A percentile compares a stretch with the other conserved stretches of the same genome.
Conservation (phyloP, 208 protist species). For the Herpetomonas muscarum region DNA sequence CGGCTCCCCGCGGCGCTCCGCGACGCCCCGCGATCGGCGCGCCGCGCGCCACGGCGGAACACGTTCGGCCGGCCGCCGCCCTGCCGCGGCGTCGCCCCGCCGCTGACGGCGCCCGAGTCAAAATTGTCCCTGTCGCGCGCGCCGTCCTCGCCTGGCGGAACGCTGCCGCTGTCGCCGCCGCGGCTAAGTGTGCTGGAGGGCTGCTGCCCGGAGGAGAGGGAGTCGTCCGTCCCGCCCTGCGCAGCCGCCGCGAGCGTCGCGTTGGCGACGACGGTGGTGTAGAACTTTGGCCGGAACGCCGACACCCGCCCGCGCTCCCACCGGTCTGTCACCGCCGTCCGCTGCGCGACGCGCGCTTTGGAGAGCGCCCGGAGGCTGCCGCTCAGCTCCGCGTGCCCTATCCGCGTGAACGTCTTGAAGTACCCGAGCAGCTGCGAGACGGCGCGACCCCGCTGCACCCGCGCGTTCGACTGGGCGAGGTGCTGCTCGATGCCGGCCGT, state of each 20-base stretch:
- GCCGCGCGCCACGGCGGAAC: conserved; percentile 11
- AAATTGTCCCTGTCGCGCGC: not conserved
- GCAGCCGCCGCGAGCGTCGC: not conserved
- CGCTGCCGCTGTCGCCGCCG: not conserved
- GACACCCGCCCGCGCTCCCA: conserved; percentile 61
- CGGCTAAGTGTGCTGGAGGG: conserved; percentile 2
- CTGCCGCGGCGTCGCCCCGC: not conserved
- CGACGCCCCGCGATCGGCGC: not conserved
- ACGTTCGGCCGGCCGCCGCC: not conserved
- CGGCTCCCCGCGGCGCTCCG: conserved; percentile 5
- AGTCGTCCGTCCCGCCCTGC: no score
- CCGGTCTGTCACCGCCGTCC: conserved; percentile 42
- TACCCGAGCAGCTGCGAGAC: conserved; percentile 73
- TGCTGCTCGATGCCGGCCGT: conserved; percentile 88
- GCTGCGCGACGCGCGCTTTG: conserved; percentile 52
- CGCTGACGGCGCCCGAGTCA: not conserved
- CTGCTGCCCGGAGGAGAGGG: no score
- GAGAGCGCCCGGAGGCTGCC: conserved; percentile 52
- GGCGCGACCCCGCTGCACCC: conserved; percentile 64
- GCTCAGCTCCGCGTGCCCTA: conserved; percentile 39
- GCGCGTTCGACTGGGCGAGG: conserved; percentile 73
- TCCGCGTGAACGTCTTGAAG: conserved; percentile 62
- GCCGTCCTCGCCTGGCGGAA: no score
- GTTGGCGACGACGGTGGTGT: conserved; percentile 20
- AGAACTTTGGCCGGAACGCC: conserved; percentile 58